Base-by-base conservation (phyloP, 2,329 filamentous ascomycete genomes). In the Diplodia mutila region DNA sequence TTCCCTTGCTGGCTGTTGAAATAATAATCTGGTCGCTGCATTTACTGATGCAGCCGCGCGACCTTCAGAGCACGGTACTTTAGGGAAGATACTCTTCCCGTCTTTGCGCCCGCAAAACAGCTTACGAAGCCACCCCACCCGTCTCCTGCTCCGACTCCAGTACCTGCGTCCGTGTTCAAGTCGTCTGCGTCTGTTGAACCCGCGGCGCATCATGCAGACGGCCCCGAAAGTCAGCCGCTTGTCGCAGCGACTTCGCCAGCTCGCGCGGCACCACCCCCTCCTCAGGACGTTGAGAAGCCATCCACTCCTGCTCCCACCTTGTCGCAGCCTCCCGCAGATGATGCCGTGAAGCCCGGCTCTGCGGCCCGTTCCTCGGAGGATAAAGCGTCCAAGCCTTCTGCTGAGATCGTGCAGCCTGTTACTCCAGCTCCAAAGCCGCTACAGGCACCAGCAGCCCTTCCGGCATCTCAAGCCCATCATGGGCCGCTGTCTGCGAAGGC, bases 1-100 rank as follows among this genome's bases (percentile, higher is more conserved):
- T 51, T 59, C 51, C 85, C 83, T 69, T 75, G 37, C 74, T 68
- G n/a, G 25, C 25, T 63, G 29, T 27, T 48, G 46, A 51, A 51
- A 63, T 63, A 37, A 37, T 52, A 63, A 51, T 51, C 32, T 63
- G 29, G 59, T 63, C 46, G 59, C 59, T 63, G 73, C 73, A 65
- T 70, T 37, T 72, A 42, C 70, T 74, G 63, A 67, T 74, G 70
- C 69, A 73, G 18, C 25, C 46, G 27, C 29, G 27, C 59, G 39
- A 55, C 54, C 48, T 70, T 46, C 72, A 88, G 86, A 82, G 84
- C 85, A 72, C 85, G 83, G 69, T 81, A 80, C 74, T 89, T 87
- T 78, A 80, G 86, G 75, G 84, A 86, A 39, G 64, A 66, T n/a
- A 59, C 64, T 9, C 64, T 66, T 37, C 64, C 64, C 8, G 12